Evolutionary conservation across 108 stramenopile species (phyloP).

Genomic region (Cyclotella kingstonii): DNA sequence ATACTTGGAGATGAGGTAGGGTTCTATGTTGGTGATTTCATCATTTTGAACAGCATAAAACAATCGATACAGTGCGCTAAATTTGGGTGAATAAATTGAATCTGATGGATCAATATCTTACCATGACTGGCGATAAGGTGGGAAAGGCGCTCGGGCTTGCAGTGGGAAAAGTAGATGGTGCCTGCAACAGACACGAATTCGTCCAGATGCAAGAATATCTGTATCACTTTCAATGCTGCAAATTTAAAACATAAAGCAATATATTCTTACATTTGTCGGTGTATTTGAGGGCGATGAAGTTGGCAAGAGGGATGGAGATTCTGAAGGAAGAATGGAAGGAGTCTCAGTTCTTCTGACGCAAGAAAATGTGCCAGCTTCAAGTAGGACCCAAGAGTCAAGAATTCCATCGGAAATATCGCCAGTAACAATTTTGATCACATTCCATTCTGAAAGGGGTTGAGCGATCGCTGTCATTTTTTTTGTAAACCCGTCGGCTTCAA

Average conservation of each 20-base stretch:
- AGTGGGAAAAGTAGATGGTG: neutral
- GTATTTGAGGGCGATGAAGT: no score
- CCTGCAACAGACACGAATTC: no score
- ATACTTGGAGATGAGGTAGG: neutral
- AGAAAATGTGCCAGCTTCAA: slow-evolving; percentile 27
- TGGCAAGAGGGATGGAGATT: no score
- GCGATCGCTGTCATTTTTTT: slow-evolving; percentile 26
- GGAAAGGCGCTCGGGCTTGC: neutral
- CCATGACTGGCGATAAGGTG: neutral
- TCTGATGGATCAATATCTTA: neutral
- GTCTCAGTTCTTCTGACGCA: slow-evolving; percentile 12
- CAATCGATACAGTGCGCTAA: neutral
- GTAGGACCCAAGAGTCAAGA: slow-evolving; percentile 32
- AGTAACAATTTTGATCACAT: slow-evolving; percentile 24
- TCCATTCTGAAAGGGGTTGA: slow-evolving; percentile 12
- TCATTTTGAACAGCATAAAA: neutral
- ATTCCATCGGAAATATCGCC: slow-evolving; percentile 24
- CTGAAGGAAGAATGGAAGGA: neutral
- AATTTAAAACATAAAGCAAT: no score
- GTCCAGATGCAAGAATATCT: no score
- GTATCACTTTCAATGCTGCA: no score
- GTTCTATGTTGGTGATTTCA: neutral
- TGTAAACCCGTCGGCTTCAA: slow-evolving; percentile 36
- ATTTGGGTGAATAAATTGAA: neutral
- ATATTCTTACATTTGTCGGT: neutral